Percentiles rank a stretch among this genome's conserved stretches.
phyloP scores from a whole-genome alignment of 2,329 filamentous ascomycete genomes.

The Aspergillus tanneri region DNA sequence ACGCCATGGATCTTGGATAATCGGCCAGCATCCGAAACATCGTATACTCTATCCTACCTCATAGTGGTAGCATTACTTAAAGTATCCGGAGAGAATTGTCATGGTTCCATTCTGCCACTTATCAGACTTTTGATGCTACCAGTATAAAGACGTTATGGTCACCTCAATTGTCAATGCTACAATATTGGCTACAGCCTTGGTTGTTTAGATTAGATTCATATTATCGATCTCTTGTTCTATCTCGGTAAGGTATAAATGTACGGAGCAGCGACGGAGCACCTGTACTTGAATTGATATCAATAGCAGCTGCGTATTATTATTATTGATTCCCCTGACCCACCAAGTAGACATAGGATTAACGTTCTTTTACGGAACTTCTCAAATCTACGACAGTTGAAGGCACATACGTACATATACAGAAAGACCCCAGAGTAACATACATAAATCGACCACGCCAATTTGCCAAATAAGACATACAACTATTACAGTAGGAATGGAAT shows the following conservation, averaged over 20 bases:
- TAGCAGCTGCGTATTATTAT: slow-evolving; percentile 10
- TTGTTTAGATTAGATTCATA: too few species aligned
- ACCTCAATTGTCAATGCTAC: not conserved
- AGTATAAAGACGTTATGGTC: too few species aligned
- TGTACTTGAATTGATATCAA: slow-evolving; percentile 2
- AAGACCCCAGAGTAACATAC: not conserved
- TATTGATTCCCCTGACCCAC: slow-evolving; percentile 12
- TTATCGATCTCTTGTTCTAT: not conserved
- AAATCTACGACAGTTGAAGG: too few species aligned
- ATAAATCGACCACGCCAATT: not conserved
- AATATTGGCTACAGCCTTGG: slow-evolving; percentile 1
- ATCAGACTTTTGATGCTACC: too few species aligned
- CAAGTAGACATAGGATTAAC: not conserved
- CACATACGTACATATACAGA: not conserved
- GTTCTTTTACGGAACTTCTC: not conserved
- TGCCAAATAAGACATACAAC: not conserved
- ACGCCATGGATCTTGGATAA: slow-evolving; percentile 8
- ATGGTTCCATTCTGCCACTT: not conserved
- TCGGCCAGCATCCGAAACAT: slow-evolving; percentile 21
- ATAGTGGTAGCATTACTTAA: not conserved
- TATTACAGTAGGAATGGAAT: not conserved
- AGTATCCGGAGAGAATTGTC: not conserved
- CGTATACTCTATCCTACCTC: not conserved
- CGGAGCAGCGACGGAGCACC: not conserved
- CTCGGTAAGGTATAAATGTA: too few species aligned